Evolutionary conservation across 306 rosid species (phyloP).

Genomic region (Rosa rugosa): DNA sequence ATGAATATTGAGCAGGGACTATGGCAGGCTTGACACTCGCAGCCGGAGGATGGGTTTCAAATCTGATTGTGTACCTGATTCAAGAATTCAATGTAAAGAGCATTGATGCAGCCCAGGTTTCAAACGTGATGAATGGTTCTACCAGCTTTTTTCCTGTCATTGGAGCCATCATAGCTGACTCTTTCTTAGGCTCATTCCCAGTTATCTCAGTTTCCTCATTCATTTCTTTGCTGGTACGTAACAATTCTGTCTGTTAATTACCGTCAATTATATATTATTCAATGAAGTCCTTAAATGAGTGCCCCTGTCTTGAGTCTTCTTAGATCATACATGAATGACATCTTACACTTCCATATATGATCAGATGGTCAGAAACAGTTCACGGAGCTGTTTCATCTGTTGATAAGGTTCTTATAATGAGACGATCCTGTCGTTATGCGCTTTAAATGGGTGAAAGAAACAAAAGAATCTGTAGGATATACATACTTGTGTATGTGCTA

Average conservation of each 20-base stretch:
- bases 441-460: not conserved
- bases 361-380: not conserved
- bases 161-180: slow-evolving; percentile 57
- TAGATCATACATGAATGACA: not conserved
- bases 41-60: slow-evolving; percentile 30
- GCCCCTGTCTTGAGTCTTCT: not conserved
- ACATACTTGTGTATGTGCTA: not conserved
- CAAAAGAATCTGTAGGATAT: not conserved
- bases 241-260: not conserved
- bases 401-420: not conserved
- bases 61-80: slow-evolving; percentile 53
- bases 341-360: not conserved
- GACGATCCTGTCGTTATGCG: not conserved
- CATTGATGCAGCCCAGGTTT: slow-evolving; percentile 50
- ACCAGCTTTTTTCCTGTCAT: slow-evolving; percentile 35
- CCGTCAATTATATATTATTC: not conserved
- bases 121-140: slow-evolving; percentile 40
- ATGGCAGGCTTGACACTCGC: slow-evolving; percentile 36
- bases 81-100: slow-evolving; percentile 46
- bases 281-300: not conserved
- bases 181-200: slow-evolving; percentile 47
- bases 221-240: slow-evolving; percentile 32
- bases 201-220: slow-evolving; percentile 33
- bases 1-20: slow-evolving; percentile 30
- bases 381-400: not conserved